Percentiles rank a stretch among this genome's conserved stretches.
Evolutionary conservation across 2,329 filamentous ascomycete species (phyloP).

Genomic region (Eurotiales sp.): DNA sequence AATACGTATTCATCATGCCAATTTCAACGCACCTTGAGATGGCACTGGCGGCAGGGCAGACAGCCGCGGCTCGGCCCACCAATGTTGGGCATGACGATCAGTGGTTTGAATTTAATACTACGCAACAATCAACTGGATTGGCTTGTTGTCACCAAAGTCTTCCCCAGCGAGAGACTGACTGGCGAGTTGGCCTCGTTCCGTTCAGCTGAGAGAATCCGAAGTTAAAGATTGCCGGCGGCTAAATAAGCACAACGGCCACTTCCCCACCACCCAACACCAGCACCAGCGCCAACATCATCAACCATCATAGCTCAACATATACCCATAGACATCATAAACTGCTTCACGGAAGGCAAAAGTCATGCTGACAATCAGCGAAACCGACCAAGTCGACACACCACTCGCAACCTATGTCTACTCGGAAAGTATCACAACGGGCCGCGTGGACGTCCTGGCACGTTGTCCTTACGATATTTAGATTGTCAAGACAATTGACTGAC

Average conservation of each 20-base stretch:
- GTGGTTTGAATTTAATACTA: neutral
- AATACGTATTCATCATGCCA: neutral
- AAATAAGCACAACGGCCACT: no score
- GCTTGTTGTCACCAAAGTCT: no score
- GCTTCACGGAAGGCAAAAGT: neutral
- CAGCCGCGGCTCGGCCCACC: neutral
- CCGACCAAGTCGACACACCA: constrained; percentile 50
- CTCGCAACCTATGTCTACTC: constrained; percentile 50
- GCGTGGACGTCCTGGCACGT: constrained; percentile 44
- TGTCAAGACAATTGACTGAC: constrained; percentile 3
- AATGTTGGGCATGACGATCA: neutral
- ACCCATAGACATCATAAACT: no score
- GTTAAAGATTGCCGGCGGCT: no score
- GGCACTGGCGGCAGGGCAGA: neutral
- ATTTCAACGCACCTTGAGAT: neutral
- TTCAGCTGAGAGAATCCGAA: no score
- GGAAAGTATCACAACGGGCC: constrained; percentile 22
- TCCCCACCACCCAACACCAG: no score
- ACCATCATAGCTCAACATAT: no score
- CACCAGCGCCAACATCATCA: no score
- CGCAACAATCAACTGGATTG: no score
- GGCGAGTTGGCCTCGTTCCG: no score
- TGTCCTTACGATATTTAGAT: no score
- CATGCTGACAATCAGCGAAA: constrained; percentile 29
- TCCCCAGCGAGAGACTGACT: no score